phyloP scores from a whole-genome alignment of 2,329 filamentous ascomycete species.

The Fusarium cicatricum region DNA sequence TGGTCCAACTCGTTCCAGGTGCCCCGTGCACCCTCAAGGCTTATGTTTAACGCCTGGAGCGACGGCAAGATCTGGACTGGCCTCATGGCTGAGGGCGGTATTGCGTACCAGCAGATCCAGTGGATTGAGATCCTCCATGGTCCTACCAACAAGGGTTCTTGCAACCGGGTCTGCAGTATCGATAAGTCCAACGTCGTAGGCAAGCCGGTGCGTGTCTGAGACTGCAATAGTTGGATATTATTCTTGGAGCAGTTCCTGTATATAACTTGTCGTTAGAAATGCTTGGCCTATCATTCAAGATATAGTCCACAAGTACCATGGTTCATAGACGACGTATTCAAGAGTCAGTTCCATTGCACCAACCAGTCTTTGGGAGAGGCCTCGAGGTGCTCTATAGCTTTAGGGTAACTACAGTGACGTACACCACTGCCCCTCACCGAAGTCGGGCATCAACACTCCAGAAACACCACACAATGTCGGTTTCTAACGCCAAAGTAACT shows the following conservation, averaged over 20 bases:
- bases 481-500: conserved; percentile 53
- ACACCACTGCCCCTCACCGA: conserved; percentile 23
- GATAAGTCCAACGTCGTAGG: conserved; percentile 46
- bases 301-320: too few relatives aligned
- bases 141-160: conserved; percentile 38
- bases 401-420: conserved; percentile 32
- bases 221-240: not conserved
- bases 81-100: conserved; percentile 57
- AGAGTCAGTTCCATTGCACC: too few relatives aligned
- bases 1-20: conserved; percentile 62
- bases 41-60: conserved; percentile 67
- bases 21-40: conserved; percentile 57
- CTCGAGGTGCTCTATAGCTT: not conserved
- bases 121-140: conserved; percentile 68
- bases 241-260: too few relatives aligned
- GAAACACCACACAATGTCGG: conserved; percentile 50
- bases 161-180: conserved; percentile 35
- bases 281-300: too few relatives aligned
- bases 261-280: too few relatives aligned
- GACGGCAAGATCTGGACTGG: conserved; percentile 66
- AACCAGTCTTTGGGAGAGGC: too few relatives aligned
- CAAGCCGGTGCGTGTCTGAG: conserved; percentile 47
- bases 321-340: too few relatives aligned
- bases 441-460: conserved; percentile 12
- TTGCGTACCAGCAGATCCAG: conserved; percentile 64